phyloP scores from a whole-genome alignment of 305 asterid species.

The Fraxinus baroniana region DNA sequence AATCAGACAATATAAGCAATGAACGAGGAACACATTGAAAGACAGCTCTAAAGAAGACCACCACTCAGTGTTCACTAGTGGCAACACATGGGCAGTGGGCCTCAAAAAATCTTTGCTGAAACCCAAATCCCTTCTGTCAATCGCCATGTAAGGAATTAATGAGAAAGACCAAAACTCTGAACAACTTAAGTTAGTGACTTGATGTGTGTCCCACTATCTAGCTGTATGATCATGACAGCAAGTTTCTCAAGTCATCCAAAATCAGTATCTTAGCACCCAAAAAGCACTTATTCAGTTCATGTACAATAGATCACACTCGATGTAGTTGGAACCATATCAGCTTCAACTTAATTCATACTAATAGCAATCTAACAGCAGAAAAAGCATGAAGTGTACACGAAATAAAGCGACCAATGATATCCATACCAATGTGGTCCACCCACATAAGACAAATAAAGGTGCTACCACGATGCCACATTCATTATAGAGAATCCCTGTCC shows the following conservation, averaged over 20 bases:
- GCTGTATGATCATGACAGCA: background rate
- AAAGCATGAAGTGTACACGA: background rate
- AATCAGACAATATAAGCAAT: background rate
- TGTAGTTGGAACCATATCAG: background rate
- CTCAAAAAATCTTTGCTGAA: background rate
- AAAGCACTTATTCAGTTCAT: background rate
- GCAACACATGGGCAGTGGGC: background rate
- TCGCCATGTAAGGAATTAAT: background rate
- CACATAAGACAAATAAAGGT: background rate
- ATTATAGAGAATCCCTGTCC: conserved; percentile 14
- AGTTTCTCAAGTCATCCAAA: background rate
- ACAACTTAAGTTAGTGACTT: background rate
- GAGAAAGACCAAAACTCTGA: background rate
- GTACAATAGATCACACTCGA: background rate
- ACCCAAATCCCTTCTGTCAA: background rate
- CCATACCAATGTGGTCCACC: background rate
- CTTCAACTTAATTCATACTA: background rate
- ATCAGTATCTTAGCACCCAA: background rate
- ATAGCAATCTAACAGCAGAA: background rate
- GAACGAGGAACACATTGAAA: background rate
- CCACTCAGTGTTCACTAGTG: background rate
- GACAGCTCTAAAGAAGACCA: background rate
- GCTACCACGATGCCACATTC: conserved; percentile 7
- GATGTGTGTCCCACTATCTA: background rate
- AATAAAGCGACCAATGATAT: background rate